phyloP scores from a whole-genome alignment of 192 early-diverging fungal species.

The Rhizophagus prolifer region DNA sequence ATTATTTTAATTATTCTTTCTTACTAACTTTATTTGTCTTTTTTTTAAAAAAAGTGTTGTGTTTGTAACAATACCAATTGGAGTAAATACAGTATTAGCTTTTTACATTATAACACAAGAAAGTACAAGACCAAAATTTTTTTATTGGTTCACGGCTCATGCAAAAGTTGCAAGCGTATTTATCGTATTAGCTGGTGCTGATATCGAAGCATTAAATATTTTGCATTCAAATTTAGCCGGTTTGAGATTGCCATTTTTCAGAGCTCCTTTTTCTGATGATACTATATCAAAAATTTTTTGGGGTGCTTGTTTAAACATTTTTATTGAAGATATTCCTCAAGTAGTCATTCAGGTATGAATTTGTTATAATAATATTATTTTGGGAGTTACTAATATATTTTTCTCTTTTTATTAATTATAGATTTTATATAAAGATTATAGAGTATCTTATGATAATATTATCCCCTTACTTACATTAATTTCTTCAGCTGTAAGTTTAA shows the following conservation, averaged over 20 bases:
- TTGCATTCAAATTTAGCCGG: conserved; percentile 16
- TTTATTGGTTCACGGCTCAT: not conserved
- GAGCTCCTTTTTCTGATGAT: conserved; percentile 7
- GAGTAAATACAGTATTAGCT: not conserved
- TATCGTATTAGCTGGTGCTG: conserved; percentile 10
- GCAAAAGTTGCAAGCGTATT: not conserved
- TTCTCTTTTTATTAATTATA: not conserved
- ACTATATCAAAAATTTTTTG: conserved; percentile 8
- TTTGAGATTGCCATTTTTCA: not conserved
- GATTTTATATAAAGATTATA: not conserved
- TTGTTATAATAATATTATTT: not conserved
- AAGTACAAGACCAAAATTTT: not conserved
- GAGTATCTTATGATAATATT: not conserved
- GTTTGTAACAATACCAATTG: not conserved
- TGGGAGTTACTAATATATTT: not conserved
- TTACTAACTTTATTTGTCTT: not conserved
- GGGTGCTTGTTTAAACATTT: not conserved
- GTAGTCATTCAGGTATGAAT: conserved; percentile 22
- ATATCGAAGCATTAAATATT: conserved; percentile 17
- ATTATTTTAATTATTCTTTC: no score
- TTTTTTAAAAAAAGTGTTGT: not conserved
- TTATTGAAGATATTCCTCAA: conserved; percentile 25
- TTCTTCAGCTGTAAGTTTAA: not conserved
- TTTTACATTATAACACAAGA: conserved; percentile 8
- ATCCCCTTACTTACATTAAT: conserved; percentile 15